Evolutionary conservation across 1,139 yeast species (phyloP).

Genomic region (Hyphopichia burtonii): DNA sequence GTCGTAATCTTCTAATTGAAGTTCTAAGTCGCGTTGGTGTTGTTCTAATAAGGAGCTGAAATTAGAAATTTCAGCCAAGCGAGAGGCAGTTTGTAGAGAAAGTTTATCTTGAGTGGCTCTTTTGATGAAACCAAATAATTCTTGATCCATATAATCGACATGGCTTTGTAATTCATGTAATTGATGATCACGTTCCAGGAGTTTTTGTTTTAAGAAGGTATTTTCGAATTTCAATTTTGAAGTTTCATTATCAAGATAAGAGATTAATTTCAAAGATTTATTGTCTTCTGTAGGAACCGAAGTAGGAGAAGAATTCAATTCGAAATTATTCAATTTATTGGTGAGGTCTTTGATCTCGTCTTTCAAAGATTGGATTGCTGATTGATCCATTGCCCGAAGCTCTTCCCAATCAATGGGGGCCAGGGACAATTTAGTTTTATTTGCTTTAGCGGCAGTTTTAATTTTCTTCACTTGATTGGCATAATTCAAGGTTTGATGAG

Average conservation of each 20-base stretch:
- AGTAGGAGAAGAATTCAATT: slow-evolving; percentile 2
- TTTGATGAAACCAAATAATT: slow-evolving; percentile 8
- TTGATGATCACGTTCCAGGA: slow-evolving; percentile 18
- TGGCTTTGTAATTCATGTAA: slow-evolving; percentile 27
- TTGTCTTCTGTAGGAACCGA: slow-evolving; percentile 1
- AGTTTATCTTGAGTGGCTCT: neutral
- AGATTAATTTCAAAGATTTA: slow-evolving; percentile 26
- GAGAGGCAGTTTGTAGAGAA: neutral
- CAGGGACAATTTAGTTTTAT: slow-evolving; percentile 31
- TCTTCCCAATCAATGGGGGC: slow-evolving; percentile 35
- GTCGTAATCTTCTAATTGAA: slow-evolving; percentile 7
- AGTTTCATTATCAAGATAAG: slow-evolving; percentile 32
- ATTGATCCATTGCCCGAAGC: slow-evolving; percentile 19
- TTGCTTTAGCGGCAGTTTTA: slow-evolving; percentile 56
- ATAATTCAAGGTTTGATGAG: slow-evolving; percentile 68
- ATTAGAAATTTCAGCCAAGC: neutral
- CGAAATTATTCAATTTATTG: slow-evolving; percentile 16
- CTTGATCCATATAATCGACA: slow-evolving; percentile 28
- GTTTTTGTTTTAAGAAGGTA: slow-evolving; percentile 23
- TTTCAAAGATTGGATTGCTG: slow-evolving; percentile 26
- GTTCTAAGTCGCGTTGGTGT: slow-evolving; percentile 3
- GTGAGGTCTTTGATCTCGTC: slow-evolving; percentile 33
- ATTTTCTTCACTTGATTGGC: slow-evolving; percentile 75
- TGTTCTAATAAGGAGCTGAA: neutral
- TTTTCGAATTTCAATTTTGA: slow-evolving; percentile 34